Conservation (phyloP, 2,329 filamentous ascomycete species). For the Lojkania enalia region DNA sequence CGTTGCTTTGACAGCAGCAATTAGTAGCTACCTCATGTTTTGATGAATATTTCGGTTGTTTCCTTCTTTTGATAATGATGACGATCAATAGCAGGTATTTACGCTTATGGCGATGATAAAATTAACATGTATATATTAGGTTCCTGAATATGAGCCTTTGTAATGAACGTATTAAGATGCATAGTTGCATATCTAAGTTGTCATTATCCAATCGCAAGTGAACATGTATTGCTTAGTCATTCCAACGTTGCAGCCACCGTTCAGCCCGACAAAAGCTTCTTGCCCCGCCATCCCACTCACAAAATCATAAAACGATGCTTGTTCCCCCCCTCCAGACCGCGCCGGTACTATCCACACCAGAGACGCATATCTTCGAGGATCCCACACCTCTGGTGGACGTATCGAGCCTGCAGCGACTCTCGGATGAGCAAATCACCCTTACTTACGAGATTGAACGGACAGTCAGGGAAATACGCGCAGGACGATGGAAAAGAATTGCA, state of each 20-base stretch:
- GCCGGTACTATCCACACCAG: conserved; percentile 65
- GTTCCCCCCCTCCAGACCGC: conserved; percentile 42
- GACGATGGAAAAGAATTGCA: conserved; percentile 75
- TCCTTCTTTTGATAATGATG: no score
- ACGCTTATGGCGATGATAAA: no score
- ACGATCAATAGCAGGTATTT: no score
- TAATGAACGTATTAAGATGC: no score
- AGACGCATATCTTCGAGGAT: conserved; percentile 62
- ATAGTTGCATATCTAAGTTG: no score
- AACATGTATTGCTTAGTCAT: not conserved
- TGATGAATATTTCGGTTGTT: conserved; percentile 10
- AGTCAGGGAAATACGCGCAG: conserved; percentile 70
- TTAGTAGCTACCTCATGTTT: conserved; percentile 11
- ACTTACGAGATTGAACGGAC: conserved; percentile 88
- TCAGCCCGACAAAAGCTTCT: conserved; percentile 11
- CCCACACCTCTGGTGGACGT: conserved; percentile 49
- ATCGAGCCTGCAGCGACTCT: conserved; percentile 43
- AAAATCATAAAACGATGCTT: conserved; percentile 25
- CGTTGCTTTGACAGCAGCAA: conserved; percentile 6
- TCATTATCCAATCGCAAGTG: no score
- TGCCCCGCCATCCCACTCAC: conserved; percentile 17
- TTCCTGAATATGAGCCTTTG: no score
- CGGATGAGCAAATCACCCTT: conserved; percentile 70
- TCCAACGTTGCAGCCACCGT: not conserved
- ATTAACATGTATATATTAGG: no score